Base-by-base conservation (phyloP, 164 flowering plant species). In the Sedum album region DNA sequence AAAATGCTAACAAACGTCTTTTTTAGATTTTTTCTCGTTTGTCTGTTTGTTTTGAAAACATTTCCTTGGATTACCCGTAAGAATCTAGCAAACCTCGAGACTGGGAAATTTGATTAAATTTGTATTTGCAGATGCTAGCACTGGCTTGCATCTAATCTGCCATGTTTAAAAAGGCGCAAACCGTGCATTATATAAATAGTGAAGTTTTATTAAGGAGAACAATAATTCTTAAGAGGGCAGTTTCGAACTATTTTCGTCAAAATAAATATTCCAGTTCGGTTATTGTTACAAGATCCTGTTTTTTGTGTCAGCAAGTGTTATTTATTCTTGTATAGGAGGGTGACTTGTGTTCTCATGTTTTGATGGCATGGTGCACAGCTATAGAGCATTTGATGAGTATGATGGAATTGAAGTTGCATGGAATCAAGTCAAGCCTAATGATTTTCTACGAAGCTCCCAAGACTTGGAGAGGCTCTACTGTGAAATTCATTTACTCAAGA, bases 351-450 rank as follows among this genome's bases (percentile, higher is more conserved):
- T 20, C 17, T 7, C 15, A 14, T 35, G 6, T 26, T 18, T 60
- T 68, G 67, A 61, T 36, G 15, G 25, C 25, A 20, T 69, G 75
- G n/a, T n/a, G n/a, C n/a, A n/a, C 79, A 85, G 89, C 17, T 85
- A 80, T 53, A 83, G 82, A 73, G 89, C 86, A 67, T 85, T 85
- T 78, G 89, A 85, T 74, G 86, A 85, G 70, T 83, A 82, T 65
- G 76, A 85, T 33, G 89, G 89, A 53, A 83, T 83, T 66, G 89
- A 85, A 69, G 88, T 85, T 65, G 88, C 86, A 76, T 85, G 88
- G 88, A 85, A 85, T 46, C 88, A 83, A 68, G 85, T 83, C 71
- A 83, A 83, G 76, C 82, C 83, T 31, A 74, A 73, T 69, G 81
- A 83, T 75, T 79, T 85, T 68, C 69, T 85, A 60, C 86, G 78